These are phyloP conservation scores for Phytophthora citrophthora DNA, from an alignment of 352 stramenopile genomes.

Conservation along the genomic window DNA sequence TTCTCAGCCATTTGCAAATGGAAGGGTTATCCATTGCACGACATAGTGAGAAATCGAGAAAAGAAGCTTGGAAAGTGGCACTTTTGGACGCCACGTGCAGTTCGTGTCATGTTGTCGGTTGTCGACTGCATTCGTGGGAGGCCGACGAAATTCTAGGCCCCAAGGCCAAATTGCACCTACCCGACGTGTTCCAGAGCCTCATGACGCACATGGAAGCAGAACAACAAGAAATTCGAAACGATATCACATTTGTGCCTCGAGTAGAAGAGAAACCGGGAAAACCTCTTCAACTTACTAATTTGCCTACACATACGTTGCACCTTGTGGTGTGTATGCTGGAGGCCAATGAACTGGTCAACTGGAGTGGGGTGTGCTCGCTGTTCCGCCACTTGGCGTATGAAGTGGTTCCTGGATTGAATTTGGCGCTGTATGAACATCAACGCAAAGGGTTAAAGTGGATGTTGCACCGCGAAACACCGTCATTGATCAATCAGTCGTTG, in stretches of 20 bases:
- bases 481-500: neutral
- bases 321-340: constrained; percentile 57
- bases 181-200: constrained; percentile 66
- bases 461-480: constrained; percentile 58
- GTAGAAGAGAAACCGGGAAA: constrained; percentile 23
- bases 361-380: constrained; percentile 59
- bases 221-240: constrained; percentile 61
- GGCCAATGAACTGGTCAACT: constrained; percentile 45
- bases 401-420: constrained; percentile 66
- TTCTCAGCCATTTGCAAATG: constrained; percentile 57
- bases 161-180: constrained; percentile 29
- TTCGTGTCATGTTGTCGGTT: constrained; percentile 65
- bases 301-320: constrained; percentile 55
- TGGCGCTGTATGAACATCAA: constrained; percentile 72
- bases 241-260: constrained; percentile 45
- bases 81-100: constrained; percentile 38
- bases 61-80: constrained; percentile 4
- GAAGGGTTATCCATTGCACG: constrained; percentile 33
- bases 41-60: constrained; percentile 14
- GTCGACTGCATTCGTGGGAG: constrained; percentile 40
- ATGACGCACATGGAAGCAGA: constrained; percentile 46
- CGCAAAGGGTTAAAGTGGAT: constrained; percentile 73
- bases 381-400: constrained; percentile 79
- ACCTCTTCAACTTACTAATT: constrained; percentile 48
- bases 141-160: constrained; percentile 5